Evolutionary conservation across 305 asterid genomes (phyloP).

Genomic region (Lippia alba): DNA sequence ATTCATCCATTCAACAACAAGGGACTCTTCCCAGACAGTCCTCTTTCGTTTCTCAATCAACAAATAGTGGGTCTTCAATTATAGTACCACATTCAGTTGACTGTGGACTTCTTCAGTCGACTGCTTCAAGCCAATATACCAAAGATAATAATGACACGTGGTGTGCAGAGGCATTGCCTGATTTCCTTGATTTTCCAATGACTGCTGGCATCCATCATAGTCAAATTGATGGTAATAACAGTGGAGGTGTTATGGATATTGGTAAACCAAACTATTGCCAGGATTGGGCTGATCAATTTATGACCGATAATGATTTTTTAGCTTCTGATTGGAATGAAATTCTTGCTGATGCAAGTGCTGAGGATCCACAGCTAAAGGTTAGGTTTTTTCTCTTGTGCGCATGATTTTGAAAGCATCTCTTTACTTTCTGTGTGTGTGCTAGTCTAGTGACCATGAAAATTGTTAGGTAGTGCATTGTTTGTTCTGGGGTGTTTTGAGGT

Average conservation of each 20-base stretch:
- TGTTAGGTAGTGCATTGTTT: not conserved
- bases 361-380: conserved; percentile 53
- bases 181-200: conserved; percentile 61
- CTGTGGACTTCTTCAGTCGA: conserved; percentile 60
- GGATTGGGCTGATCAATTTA: conserved; percentile 71
- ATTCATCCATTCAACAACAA: conserved; percentile 58
- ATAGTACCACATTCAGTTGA: conserved; percentile 52
- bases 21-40: conserved; percentile 58
- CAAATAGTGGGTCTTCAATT: conserved; percentile 55
- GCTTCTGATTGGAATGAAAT: conserved; percentile 63
- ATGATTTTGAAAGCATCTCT: conserved; percentile 12
- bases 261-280: conserved; percentile 56
- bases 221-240: conserved; percentile 51
- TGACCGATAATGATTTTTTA: conserved; percentile 54
- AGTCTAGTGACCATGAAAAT: conserved; percentile 5
- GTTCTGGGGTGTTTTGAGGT: no score
- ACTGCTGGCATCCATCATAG: conserved; percentile 45
- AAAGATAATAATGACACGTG: conserved; percentile 57
- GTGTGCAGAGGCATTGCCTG: conserved; percentile 68
- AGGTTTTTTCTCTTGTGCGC: conserved; percentile 19
- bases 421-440: conserved; percentile 6
- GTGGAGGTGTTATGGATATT: conserved; percentile 38
- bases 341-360: conserved; percentile 54
- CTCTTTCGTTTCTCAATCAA: conserved; percentile 66
- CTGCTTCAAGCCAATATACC: conserved; percentile 58